These are phyloP conservation scores for Hortiboletus flavorubellus DNA, from an alignment of 768 basidiomycete species.

Conservation along the genomic window DNA sequence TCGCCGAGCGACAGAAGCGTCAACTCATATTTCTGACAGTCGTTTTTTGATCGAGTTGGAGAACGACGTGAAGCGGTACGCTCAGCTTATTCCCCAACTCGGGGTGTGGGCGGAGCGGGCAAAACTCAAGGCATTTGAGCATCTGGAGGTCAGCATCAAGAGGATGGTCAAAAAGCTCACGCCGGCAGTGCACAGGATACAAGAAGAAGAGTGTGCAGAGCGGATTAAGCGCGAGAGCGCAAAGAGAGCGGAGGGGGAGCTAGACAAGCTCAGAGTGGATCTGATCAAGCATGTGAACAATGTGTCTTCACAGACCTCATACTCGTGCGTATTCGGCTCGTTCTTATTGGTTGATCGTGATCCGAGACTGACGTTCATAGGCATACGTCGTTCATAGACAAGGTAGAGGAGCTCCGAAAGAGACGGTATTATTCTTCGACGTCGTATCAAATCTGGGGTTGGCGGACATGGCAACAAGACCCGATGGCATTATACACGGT, in stretches of 20 bases:
- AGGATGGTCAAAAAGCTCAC: constrained; percentile 10
- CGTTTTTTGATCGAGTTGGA: not conserved
- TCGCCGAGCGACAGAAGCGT: not conserved
- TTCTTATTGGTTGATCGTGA: no score
- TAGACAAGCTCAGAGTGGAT: constrained; percentile 4
- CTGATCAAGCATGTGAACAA: constrained; percentile 21
- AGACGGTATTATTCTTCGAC: not conserved
- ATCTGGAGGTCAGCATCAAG: not conserved
- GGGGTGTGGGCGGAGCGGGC: not conserved
- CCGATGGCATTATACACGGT: constrained; percentile 20
- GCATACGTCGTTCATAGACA: constrained; percentile 8
- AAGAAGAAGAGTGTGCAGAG: not conserved
- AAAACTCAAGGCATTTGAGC: not conserved
- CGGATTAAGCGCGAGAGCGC: not conserved
- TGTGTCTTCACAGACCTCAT: not conserved
- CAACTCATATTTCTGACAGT: not conserved
- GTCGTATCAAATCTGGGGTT: constrained; percentile 2
- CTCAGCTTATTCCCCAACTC: not conserved
- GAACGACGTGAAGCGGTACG: not conserved
- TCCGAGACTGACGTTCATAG: constrained; percentile 1
- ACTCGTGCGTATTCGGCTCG: not conserved
- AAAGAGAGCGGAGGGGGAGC: constrained; percentile 8
- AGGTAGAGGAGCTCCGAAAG: not conserved
- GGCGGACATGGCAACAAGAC: constrained; percentile 11
- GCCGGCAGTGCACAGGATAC: constrained; percentile 6